Conservation (phyloP, 2,329 filamentous ascomycete genomes). For the Cryphonectria nitschkei region DNA sequence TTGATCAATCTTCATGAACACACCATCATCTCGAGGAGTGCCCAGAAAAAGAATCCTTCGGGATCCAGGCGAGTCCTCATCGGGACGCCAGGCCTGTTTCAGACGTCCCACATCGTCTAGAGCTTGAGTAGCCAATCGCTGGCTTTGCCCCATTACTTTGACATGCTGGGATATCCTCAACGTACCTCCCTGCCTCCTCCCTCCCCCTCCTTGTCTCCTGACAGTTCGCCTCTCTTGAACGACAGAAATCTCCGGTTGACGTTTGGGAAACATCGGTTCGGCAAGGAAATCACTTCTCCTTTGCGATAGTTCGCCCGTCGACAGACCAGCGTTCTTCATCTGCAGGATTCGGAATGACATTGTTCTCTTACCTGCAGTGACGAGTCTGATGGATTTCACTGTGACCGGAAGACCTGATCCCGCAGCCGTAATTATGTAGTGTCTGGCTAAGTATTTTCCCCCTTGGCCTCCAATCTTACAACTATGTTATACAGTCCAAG, state of each 20-base stretch:
- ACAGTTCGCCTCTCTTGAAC: conserved; percentile 1
- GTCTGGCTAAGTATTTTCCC: not conserved
- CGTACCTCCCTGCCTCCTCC: not conserved
- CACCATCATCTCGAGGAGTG: not conserved
- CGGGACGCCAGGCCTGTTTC: conserved; percentile 1
- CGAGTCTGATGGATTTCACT: not conserved
- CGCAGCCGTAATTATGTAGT: not conserved
- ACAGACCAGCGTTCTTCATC: not conserved
- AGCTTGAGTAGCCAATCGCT: conserved; percentile 7
- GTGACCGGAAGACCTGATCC: not conserved
- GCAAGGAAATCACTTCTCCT: not conserved
- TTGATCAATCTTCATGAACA: not conserved
- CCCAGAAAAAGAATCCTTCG: not conserved
- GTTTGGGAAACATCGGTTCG: not conserved
- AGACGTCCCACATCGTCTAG: not conserved
- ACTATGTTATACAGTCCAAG: not conserved
- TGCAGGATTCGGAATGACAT: not conserved
- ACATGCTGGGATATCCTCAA: conserved; percentile 7
- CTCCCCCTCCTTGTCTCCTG: not conserved
- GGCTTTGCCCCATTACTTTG: not conserved
- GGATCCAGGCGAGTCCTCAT: not conserved
- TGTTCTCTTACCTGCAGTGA: not conserved
- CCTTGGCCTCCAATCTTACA: not conserved
- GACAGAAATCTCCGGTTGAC: not conserved
- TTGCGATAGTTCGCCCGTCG: not conserved